These are phyloP conservation scores for Annona squamosa DNA, from an alignment of 164 flowering plant genomes.

Conservation along the genomic window DNA sequence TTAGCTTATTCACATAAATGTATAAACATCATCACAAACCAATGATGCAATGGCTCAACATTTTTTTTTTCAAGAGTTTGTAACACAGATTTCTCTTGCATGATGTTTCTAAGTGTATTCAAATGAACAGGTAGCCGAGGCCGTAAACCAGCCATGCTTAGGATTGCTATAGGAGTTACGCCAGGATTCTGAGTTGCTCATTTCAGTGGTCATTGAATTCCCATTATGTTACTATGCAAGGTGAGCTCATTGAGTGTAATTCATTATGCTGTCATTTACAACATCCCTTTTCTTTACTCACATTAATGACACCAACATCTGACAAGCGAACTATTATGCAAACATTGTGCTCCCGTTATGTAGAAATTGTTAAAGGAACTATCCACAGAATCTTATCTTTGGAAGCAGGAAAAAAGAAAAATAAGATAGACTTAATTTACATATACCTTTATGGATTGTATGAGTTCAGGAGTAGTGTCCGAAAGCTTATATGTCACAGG, in stretches of 20 bases:
- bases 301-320: neutral
- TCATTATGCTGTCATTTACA: neutral
- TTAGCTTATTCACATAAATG: too few relatives aligned
- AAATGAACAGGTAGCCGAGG: too few relatives aligned
- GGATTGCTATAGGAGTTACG: too few relatives aligned
- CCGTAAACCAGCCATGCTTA: too few relatives aligned
- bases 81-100: too few relatives aligned
- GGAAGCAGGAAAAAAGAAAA: neutral
- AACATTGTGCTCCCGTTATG: neutral
- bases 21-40: too few relatives aligned
- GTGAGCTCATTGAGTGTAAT: neutral
- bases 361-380: neutral
- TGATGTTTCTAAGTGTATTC: too few relatives aligned
- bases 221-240: too few relatives aligned
- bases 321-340: neutral
- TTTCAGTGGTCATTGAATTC: too few relatives aligned
- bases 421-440: neutral
- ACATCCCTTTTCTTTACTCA: neutral
- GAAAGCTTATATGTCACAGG: conserved; percentile 79
- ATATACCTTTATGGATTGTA: conserved; percentile 41
- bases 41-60: too few relatives aligned
- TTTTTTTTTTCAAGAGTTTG: too few relatives aligned
- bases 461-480: conserved; percentile 74
- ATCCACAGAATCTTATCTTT: neutral
- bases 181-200: too few relatives aligned